These are phyloP conservation scores for Alopecurus myosuroides DNA, from an alignment of 176 grass and related monocot species.

Conservation along the genomic window DNA sequence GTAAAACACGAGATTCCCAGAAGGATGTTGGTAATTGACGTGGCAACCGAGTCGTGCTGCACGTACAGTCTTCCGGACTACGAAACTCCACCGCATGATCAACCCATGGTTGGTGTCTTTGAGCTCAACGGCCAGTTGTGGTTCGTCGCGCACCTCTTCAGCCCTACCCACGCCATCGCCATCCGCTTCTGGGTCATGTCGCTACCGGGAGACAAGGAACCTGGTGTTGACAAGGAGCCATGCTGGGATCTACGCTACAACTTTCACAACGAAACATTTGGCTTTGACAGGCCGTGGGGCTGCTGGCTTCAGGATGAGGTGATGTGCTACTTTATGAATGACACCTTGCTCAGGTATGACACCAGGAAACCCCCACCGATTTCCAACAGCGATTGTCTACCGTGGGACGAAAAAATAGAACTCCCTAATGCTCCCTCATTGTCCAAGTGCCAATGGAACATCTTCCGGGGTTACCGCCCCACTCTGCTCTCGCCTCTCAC, in stretches of 20 bases:
- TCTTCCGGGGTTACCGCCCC: not conserved
- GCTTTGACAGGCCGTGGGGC: not conserved
- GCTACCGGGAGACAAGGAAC: not conserved
- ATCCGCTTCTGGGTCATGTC: not conserved
- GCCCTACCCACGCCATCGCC: no score
- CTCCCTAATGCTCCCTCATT: not conserved
- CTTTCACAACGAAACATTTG: not conserved
- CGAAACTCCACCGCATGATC: not conserved
- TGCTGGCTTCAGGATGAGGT: not conserved
- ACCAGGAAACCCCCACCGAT: not conserved
- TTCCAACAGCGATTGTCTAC: not conserved
- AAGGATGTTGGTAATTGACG: not conserved
- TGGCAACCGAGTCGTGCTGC: not conserved
- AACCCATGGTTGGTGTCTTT: not conserved
- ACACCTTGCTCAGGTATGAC: not conserved
- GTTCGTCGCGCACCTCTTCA: not conserved
- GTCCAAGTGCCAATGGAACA: not conserved
- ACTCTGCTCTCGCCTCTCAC: not conserved
- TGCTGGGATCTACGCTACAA: not conserved
- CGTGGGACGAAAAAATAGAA: not conserved
- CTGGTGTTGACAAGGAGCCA: not conserved
- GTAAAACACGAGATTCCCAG: not conserved
- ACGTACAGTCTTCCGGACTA: not conserved
- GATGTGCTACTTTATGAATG: not conserved
- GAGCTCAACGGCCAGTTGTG: not conserved